Conservation (phyloP, 139 green algal genomes). For the Picochlorum sp. region DNA sequence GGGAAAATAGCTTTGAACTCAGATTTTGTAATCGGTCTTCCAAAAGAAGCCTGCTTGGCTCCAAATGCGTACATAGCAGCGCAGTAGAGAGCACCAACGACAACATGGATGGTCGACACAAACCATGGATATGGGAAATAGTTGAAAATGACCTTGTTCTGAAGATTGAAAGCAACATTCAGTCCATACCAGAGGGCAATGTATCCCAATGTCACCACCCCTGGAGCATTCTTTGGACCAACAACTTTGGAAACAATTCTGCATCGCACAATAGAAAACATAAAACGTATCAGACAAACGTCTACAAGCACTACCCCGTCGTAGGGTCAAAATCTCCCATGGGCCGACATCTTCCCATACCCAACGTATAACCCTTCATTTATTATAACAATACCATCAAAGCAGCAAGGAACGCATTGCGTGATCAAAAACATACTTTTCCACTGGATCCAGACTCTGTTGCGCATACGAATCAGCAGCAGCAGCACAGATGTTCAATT, state of each 20-base stretch:
- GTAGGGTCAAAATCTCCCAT: no score
- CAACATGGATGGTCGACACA: constrained; percentile 82
- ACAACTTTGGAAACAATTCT: constrained; percentile 56
- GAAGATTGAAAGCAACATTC: constrained; percentile 98
- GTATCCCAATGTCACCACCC: constrained; percentile 66
- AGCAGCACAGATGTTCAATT: constrained; percentile 6
- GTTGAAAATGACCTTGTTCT: constrained; percentile 99
- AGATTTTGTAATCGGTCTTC: constrained; percentile 65
- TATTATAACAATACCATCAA: no score
- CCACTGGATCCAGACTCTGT: constrained; percentile 6
- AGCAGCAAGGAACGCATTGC: no score
- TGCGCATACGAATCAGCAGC: constrained; percentile 11
- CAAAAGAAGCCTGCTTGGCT: constrained; percentile 83
- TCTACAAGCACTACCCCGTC: neutral
- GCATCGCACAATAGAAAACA: neutral
- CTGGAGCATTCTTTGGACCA: constrained; percentile 47
- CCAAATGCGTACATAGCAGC: constrained; percentile 65
- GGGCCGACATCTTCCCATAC: no score
- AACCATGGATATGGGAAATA: constrained; percentile 97
- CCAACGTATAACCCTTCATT: no score
- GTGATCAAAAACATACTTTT: constrained; percentile 6
- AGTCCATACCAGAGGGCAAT: constrained; percentile 86
- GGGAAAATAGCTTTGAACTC: constrained; percentile 80
- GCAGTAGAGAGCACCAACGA: constrained; percentile 84
- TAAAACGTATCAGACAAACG: neutral